Evolutionary conservation across 805 yeast species (phyloP), one percentile per base, ranked within the genome.

Genomic region (Hanseniaspora hatyaiensis): DNA sequence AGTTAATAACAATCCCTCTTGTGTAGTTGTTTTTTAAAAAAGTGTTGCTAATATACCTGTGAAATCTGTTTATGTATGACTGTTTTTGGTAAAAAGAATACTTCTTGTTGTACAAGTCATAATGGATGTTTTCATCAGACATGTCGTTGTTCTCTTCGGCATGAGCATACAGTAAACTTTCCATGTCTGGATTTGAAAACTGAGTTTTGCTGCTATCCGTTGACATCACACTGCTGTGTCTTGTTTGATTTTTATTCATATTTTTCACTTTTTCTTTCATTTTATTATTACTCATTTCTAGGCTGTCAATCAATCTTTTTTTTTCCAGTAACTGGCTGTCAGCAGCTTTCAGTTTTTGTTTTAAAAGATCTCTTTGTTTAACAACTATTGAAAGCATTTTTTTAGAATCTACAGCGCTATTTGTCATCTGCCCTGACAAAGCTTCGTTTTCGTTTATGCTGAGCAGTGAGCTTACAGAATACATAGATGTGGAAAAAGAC

Each of bases 361-460:
- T 45, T n/a, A 45, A 24, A 11, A 45, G 20, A 37, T 45, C 49
- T 37, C 49, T 36, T 31, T 45, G 49, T 9, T 30, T 37, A 8
- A 37, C 15, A 31, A 45, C 29, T n/a, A 45, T 45, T 1, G 33
- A 22, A 5, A 45, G 12, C 33, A 45, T 30, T 31, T 45, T 45
- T 18, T 34, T 31, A 5, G 49, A 31, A 31, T 45, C 49, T 22
- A 19, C 38, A 22, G n/a, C 15, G 9, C 8, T 23, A 28, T 18
- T 31, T 3, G 29, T n/a, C 8, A 20, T 4, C 15, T 42, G 24
- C 13, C 18, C 20, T 16, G 47, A 22, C 4, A 20, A 12, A 18
- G 19, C 22, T 11, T 30, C 38, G 29, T 18, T 13, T 11, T 45
- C 42, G 16, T 24, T 18, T 26, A 11, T 6, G 8, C 31, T 37